Base-by-base conservation (phyloP, 345 rosid genomes). In the Moringa oleifera region DNA sequence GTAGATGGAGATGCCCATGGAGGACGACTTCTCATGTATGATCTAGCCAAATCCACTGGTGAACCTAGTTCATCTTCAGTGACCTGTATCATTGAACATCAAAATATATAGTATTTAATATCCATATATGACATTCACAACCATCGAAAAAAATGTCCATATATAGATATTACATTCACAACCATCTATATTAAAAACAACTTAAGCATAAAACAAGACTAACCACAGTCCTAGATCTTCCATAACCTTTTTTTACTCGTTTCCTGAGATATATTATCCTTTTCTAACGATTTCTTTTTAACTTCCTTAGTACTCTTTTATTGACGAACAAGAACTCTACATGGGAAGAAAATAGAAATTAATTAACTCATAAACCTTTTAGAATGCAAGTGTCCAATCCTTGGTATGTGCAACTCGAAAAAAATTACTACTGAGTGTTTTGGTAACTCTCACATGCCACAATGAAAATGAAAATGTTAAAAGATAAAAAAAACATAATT, bases 31-130 rank as follows among this genome's bases (percentile, higher is more conserved):
- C 33, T 83, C 97, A 90, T 93, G 71, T 75, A 92, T 25, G 88
- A 82, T 82, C 77, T 90, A 72, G 96, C 97, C 77, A 88, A 31
- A 57, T 86, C 87, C 55, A 78, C 92, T 13, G 97, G 98, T 49
- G 96, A 90, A 25, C 89, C 88, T 20, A 37, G 70, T 67, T 85
- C 89, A 62, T 69, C 84, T 69, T 78, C 86, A 51, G 63, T 59
- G 21, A 67, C 77, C 99, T 74, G 20, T 64, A 22, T 59, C n/a
- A 19, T 41, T 47, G 25, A 68, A 64, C 25, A 41, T 41, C 47
- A 41, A 41, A 41, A 5, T 41, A 41, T 28, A 28, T 41, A 41
- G 12, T 4, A 4, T 41, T 41, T n/a, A n/a, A 41, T 11, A 4
- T 41, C 12, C 47, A 41, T 16, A 5, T 41, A 41, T 41, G 12